These are phyloP conservation scores for Salix koriyanagi DNA, from an alignment of 345 rosid genomes.

Conservation along the genomic window DNA sequence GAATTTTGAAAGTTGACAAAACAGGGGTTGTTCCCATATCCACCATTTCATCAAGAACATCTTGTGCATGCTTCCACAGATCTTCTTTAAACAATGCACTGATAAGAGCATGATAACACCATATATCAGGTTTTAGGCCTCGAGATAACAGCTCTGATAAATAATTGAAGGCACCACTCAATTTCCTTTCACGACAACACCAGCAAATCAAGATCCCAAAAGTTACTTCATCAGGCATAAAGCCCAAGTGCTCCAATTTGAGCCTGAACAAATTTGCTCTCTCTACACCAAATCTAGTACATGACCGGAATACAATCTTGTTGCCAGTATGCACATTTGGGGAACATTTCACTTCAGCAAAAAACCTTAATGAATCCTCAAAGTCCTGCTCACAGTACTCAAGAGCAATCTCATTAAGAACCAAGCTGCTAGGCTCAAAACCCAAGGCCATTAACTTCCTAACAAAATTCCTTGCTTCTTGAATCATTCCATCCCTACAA, in stretches of 20 bases:
- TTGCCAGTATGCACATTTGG: slow-evolving; percentile 53
- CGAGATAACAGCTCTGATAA: slow-evolving; percentile 48
- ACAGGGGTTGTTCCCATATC: slow-evolving; percentile 35
- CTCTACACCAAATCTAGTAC: slow-evolving; percentile 45
- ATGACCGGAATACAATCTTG: slow-evolving; percentile 49
- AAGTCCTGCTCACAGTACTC: slow-evolving; percentile 70
- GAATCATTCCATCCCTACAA: slow-evolving; percentile 56
- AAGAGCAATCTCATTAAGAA: slow-evolving; percentile 44
- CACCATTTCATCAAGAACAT: slow-evolving; percentile 58
- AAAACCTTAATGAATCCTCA: slow-evolving; percentile 59
- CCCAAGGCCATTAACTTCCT: slow-evolving; percentile 50
- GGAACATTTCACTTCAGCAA: slow-evolving; percentile 36
- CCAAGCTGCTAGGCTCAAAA: slow-evolving; percentile 33
- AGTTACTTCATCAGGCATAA: slow-evolving; percentile 51
- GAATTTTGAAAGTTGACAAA: slow-evolving; percentile 45
- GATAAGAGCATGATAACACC: slow-evolving; percentile 55
- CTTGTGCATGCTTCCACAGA: slow-evolving; percentile 45
- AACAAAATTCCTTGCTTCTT: slow-evolving; percentile 55
- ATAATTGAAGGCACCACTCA: slow-evolving; percentile 44
- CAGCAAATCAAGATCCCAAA: slow-evolving; percentile 69
- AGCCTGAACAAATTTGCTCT: slow-evolving; percentile 51
- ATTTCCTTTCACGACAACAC: slow-evolving; percentile 59
- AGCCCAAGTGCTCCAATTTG: slow-evolving; percentile 53
- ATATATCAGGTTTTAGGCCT: slow-evolving; percentile 49
- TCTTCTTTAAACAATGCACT: slow-evolving; percentile 52